Evolutionary conservation across 768 basidiomycete genomes (phyloP).

Genomic region (Russula vinacea): DNA sequence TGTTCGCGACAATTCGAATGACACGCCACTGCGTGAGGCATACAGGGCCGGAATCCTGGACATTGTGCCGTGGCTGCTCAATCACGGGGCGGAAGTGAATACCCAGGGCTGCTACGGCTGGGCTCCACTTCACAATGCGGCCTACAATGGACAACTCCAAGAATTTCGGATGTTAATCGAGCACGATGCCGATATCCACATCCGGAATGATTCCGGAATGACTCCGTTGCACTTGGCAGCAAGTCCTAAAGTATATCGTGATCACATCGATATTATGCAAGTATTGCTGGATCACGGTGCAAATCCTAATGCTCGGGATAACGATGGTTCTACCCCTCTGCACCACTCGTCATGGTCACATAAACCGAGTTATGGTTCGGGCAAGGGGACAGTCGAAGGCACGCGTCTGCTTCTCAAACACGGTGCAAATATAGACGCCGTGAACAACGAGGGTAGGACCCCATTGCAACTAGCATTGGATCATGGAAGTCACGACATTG

Average conservation of each 20-base stretch:
- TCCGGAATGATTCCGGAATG: background rate
- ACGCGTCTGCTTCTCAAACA: background rate
- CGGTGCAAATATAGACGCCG: background rate
- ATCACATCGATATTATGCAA: background rate
- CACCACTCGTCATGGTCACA: background rate
- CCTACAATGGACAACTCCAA: background rate
- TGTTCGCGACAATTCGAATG: background rate
- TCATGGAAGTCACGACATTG: background rate
- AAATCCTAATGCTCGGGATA: background rate
- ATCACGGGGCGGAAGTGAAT: background rate
- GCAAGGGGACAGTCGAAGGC: background rate
- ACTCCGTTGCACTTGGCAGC: background rate
- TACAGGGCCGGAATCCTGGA: fast-evolving
- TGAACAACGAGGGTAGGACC: background rate
- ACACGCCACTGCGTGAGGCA: background rate
- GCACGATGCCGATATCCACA: background rate
- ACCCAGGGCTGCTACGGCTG: fast-evolving
- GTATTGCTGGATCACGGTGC: background rate
- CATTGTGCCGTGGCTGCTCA: background rate
- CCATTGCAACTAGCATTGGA: background rate
- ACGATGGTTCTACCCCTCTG: background rate
- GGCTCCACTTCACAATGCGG: background rate
- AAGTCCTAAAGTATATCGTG: fast-evolving
- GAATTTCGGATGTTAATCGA: background rate
- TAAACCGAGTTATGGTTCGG: fast-evolving